Evolutionary conservation across 2,329 filamentous ascomycete genomes (phyloP), one percentile per base, ranked within the genome.

Genomic region (Cladophialophora bantiana): DNA sequence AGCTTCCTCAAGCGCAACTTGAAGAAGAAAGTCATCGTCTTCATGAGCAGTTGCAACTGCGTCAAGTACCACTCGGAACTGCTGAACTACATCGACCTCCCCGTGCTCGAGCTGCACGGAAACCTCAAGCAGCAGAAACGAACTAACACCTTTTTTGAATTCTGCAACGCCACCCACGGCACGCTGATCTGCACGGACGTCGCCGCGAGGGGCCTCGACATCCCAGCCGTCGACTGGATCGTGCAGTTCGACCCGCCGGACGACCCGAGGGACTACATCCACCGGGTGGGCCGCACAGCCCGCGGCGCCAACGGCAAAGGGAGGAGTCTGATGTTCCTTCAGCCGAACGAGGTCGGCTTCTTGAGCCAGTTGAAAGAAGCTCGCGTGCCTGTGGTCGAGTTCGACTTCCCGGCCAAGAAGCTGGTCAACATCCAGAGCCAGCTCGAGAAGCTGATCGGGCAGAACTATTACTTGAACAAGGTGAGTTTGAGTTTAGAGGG

Each of bases 121-220:
- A 97, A 99, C 82, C 93, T 97, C 81, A 99, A 99, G 81, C 95
- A 99, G 80, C 93, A 97, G 80, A 97, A 97, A 80, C 91, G 95
- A n/a, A 99, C 95, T 31, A 96, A 96, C 77, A 97, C 93, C 0
- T 99, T 99, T 79, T 99, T 98, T 79, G 94, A 98, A 78, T 99
- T 99, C 78, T 90, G 88, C 76, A 93, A 94, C 75, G 90, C 94
- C 18, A 89, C 89, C 71, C 88, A 91, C 71, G 95, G 94, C 31
- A 96, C 92, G 0, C 81, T 99, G 62, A 95, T 99, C 73, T 97
- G 94, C 81, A 99, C 95, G 0, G 95, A 99, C 75, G 95, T 99
- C 70, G 95, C 95, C 54, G 95, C 95, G 2, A 86, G 95, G 83
- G 95, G 95, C 40, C 86, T 99, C 57, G 95, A 98, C 86, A 97